Evolutionary conservation across 1,139 yeast genomes (phyloP), one percentile per base, ranked within the genome.

Genomic region (Blastobotrys illinoisensis): DNA sequence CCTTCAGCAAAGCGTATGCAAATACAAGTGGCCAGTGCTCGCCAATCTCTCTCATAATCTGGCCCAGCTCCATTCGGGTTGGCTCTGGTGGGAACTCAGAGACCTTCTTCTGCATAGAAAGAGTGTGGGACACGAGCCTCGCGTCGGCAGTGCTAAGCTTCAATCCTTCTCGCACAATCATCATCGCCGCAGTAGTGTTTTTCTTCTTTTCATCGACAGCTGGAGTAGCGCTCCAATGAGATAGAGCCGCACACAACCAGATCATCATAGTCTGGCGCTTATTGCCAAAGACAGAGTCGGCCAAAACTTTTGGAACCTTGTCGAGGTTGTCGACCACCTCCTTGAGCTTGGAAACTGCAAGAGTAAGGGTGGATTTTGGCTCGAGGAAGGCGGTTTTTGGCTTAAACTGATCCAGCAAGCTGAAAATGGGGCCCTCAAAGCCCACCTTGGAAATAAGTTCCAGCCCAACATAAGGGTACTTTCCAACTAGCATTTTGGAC

Each of bases 401-500:
- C 14, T 45, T 46, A 5, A 46, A 50, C 1, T 47, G 47, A 18
- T 44, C 48, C 5, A 50, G 44, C n/a, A 57, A 40, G 20, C 46
- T 48, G 67, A 88, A 87, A 2, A 88, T 80, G n/a, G 81, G 76
- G 43, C 79, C 76, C 46, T 79, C 80, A 46, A 89, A 74, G 1
- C 77, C 76, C 11, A 82, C 79, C 49, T 76, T 72, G 47, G 79
- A 79, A 44, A 91, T 76, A 55, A 87, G 69, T 19, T 75, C 71
- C 50, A 90, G 71, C 0, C 95, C 97, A 58, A 81, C 78, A 0
- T 77, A 72, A 0, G 95, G 88, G 60, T 85, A 77, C 4, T 69
- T 64, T 21, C 95, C 82, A n/a, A 72, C 71, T 45, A 91, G 72
- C 45, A 86, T 86, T 69, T 95, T 95, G 51, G 79, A 83, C 52